Conservation (phyloP, 2,329 filamentous ascomycete species). For the Ophiostoma perfectum region DNA sequence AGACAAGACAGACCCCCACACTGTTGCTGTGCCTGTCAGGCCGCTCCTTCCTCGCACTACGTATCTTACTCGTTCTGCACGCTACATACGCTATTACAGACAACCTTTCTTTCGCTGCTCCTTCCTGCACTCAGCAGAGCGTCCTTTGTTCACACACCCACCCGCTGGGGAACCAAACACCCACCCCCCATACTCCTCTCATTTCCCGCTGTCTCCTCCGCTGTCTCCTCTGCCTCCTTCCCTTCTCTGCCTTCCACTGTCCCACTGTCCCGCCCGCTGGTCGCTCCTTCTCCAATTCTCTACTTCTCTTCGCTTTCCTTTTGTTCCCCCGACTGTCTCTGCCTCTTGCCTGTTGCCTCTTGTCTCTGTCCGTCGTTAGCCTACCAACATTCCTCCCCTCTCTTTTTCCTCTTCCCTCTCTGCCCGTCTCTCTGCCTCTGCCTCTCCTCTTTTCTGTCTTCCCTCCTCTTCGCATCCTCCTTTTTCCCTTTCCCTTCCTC, state of each 20-base stretch:
- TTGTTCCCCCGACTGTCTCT: background rate
- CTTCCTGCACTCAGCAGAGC: background rate
- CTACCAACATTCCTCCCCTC: constrained; percentile 3
- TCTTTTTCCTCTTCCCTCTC: constrained; percentile 7
- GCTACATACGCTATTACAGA: background rate
- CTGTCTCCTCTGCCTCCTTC: too few species aligned
- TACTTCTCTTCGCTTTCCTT: constrained; percentile 3
- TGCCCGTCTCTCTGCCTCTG: background rate
- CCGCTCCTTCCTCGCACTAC: constrained; percentile 5
- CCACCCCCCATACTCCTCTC: constrained; percentile 8
- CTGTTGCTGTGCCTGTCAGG: background rate
- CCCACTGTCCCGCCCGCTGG: constrained; percentile 3
- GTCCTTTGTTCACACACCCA: background rate
- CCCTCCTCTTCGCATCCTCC: background rate
- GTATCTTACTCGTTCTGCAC: background rate
- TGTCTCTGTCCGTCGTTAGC: background rate
- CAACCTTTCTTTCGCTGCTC: background rate
- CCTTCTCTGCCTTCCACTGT: background rate
- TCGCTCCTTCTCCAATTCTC: constrained; percentile 11
- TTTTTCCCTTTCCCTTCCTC: constrained; percentile 11
- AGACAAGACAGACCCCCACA: background rate
- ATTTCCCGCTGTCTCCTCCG: background rate
- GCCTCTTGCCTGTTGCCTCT: background rate
- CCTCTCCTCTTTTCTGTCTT: background rate
- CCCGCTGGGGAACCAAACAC: background rate